Evolutionary conservation across 805 yeast species (phyloP).

Genomic region (Wickerhamiella qilinensis): DNA sequence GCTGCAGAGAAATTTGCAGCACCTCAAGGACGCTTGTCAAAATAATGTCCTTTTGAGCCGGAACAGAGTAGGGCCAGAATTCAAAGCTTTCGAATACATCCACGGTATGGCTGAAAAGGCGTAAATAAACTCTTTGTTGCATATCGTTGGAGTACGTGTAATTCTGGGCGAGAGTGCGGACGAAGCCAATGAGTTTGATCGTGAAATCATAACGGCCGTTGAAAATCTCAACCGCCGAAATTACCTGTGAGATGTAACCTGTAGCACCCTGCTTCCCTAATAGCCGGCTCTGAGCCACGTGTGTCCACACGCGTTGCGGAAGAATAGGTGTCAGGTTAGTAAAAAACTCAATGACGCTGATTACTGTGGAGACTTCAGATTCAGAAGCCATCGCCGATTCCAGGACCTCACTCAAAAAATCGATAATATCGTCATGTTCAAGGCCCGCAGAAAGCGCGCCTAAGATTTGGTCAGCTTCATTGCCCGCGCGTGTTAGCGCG

Average conservation of each 20-base stretch:
- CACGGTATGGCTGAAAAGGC: conserved; percentile 23
- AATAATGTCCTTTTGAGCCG: conserved; percentile 43
- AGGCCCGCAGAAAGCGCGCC: conserved; percentile 27
- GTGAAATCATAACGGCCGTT: conserved; percentile 54
- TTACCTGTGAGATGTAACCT: conserved; percentile 41
- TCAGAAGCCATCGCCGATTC: conserved; percentile 45
- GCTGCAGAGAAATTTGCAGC: conserved; percentile 38
- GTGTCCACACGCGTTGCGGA: conserved; percentile 66
- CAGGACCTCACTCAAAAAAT: conserved; percentile 45
- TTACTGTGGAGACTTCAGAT: conserved; percentile 32
- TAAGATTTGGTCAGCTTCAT: conserved; percentile 26
- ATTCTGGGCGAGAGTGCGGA: conserved; percentile 35
- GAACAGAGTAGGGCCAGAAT: conserved; percentile 47
- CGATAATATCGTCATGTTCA: conserved; percentile 43
- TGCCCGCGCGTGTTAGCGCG: conserved; percentile 28
- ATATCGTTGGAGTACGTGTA: conserved; percentile 21
- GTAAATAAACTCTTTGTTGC: neutral
- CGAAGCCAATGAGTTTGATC: conserved; percentile 38
- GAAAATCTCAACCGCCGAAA: conserved; percentile 60
- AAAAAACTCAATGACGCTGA: conserved; percentile 34
- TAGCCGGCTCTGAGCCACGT: conserved; percentile 48
- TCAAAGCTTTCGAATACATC: conserved; percentile 58
- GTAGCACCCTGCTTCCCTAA: conserved; percentile 47
- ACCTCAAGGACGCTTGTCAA: conserved; percentile 39
- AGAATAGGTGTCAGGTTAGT: conserved; percentile 31